phyloP scores from a whole-genome alignment of 805 yeast species.

The Barnettozyma pratensis region DNA sequence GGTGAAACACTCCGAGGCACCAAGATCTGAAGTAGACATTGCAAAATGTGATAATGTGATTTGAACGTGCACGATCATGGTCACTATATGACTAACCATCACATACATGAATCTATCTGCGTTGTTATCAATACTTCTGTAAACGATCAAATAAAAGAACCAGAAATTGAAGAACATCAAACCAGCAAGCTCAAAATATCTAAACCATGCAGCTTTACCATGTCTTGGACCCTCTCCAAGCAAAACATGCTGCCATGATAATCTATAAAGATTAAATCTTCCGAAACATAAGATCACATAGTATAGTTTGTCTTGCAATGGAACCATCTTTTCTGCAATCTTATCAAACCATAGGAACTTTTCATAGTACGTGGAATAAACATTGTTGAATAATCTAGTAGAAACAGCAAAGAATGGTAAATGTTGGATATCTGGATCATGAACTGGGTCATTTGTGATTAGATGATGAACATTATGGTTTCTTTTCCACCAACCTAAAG shows the following conservation, averaged over 20 bases:
- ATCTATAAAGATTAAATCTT: constrained; percentile 75
- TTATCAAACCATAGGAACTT: constrained; percentile 62
- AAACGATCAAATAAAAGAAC: constrained; percentile 67
- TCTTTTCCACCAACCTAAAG: constrained; percentile 93
- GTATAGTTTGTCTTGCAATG: constrained; percentile 62
- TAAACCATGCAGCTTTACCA: constrained; percentile 83
- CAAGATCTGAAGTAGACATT: constrained; percentile 86
- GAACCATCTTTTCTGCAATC: constrained; percentile 52
- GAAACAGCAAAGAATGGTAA: constrained; percentile 88
- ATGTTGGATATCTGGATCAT: constrained; percentile 93
- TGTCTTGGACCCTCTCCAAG: constrained; percentile 72
- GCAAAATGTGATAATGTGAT: constrained; percentile 88
- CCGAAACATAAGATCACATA: constrained; percentile 81
- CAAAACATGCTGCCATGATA: constrained; percentile 74
- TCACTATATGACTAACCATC: constrained; percentile 69
- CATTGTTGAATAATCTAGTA: constrained; percentile 57
- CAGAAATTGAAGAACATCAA: constrained; percentile 67
- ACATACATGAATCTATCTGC: constrained; percentile 54
- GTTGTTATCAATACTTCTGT: constrained; percentile 45
- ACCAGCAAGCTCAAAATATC: constrained; percentile 74
- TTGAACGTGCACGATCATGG: constrained; percentile 93
- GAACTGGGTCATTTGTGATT: constrained; percentile 88
- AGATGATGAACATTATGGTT: constrained; percentile 93
- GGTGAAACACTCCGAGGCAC: constrained; percentile 71
- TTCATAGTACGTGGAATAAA: constrained; percentile 79